Base-by-base conservation (phyloP, 495 filamentous ascomycete species). In the Pyrenopolyporus hunteri region DNA sequence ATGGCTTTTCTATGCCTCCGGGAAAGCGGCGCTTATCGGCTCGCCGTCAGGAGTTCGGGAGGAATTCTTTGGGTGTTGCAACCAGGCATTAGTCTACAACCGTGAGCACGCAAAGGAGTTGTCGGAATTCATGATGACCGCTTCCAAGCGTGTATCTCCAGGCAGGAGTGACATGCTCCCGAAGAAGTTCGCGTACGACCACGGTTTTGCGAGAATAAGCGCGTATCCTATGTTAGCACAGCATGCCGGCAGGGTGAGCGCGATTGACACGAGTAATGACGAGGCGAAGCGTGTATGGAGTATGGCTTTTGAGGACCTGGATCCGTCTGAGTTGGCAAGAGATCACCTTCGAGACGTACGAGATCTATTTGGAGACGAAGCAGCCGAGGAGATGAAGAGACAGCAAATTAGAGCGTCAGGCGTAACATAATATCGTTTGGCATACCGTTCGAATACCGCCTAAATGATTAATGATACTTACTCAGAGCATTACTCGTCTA, bases 41-140 rank as follows among this genome's bases (percentile, higher is more conserved):
- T 59, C 76, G n/a, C 63, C 64, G 1, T 72, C 68, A 1, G 74
- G 78, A 7, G 68, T 80, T 2, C 63, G 73, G 40, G 72, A 78
- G 67, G 74, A 76, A 36, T 60, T 64, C 19, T 67, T 63, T 16
- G 78, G 76, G 3, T 82, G 78, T 46, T 82, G 80, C 49, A 74
- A 73, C 13, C 78, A 81, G 50, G 80, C 74, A 2, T 46, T 81
- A 28, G 60, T 81, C 3, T 82, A 78, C 26, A 75, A 78, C 16
- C 64, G 73, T 13, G 59, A 59, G 10, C 74, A 74, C 23, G 68
- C 75, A n/a, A 62, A 48, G 25, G 66, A 28, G 9, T 47, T 77
- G 5, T 63, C 68, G 16, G 23, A 61, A 10, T 69, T 62, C 37
- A 64, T 77, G 46, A 63, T 51, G 50, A 35, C 39, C 6, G 66